Evolutionary conservation across 441 rosid genomes (phyloP), one percentile per base, ranked within the genome.

Genomic region (Corymbia citriodora): DNA sequence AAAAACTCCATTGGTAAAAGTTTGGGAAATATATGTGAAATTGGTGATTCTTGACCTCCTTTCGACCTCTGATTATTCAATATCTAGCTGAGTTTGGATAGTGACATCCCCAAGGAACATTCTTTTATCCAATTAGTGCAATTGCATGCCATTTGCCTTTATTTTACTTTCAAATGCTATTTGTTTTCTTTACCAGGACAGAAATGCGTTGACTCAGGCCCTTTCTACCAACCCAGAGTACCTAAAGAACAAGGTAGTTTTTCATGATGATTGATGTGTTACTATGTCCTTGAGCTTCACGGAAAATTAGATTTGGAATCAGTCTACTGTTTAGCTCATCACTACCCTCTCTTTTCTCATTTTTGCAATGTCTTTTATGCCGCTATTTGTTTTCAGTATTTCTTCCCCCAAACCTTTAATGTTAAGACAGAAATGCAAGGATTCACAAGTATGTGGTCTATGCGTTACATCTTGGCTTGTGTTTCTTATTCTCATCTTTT

Each of bases 141-240:
- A 87, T 8, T 87, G 23, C 36, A 19, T n/a, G 57, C 29, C 29
- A 54, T 87, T 49, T 33, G 2, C 25, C 29, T 65, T 59, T 65
- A 45, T 49, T 50, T 88, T 68, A 17, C 13, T 55, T 50, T 59
- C 65, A 40, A 45, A 52, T 74, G 40, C 17, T 79, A 17, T 53
- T 53, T 49, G 21, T 57, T 82, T 89, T 40, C 33, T 88, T 49
- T 27, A 65, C 87, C 94, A 97, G 99, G 99, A 97, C 90, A 94
- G 96, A 92, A 93, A 92, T 92, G 93, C 97, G 85, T 91, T 97
- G 91, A 95, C 95, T 91, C 95, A 95, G 92, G 93, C 99, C 91
- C 98, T 97, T 40, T 94, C 97, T 86, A 97, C 99, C 85, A 95
- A 94, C 91, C 98, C 98, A 10, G 96, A 95, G 92, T 96, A 18